Conservation (phyloP, 2,329 filamentous ascomycete genomes). For the Rosellinia necatrix region DNA sequence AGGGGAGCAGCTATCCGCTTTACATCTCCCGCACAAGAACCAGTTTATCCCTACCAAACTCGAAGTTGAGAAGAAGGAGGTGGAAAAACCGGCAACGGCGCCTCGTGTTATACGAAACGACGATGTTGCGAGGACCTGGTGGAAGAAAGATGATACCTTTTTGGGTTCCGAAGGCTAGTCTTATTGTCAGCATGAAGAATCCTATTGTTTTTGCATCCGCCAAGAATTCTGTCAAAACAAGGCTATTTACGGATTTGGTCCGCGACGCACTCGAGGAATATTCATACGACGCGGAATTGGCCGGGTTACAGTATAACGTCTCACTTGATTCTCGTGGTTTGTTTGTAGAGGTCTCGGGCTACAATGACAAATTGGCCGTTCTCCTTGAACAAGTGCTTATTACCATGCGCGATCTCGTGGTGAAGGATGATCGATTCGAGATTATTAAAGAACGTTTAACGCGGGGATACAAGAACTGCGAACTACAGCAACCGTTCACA, state of each 20-base stretch:
- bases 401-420: slow-evolving; percentile 81
- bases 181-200: slow-evolving; percentile 80
- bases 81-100: slow-evolving; percentile 72
- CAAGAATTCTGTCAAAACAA: slow-evolving; percentile 76
- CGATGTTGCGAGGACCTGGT: slow-evolving; percentile 81
- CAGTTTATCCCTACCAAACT: slow-evolving; percentile 94
- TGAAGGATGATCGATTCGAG: slow-evolving; percentile 85
- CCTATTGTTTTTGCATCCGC: slow-evolving; percentile 80
- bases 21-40: slow-evolving; percentile 91
- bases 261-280: slow-evolving; percentile 90
- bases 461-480: slow-evolving; percentile 82
- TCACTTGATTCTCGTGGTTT: slow-evolving; percentile 73
- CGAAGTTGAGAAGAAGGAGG: slow-evolving; percentile 92
- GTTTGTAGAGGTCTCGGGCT: slow-evolving; percentile 80
- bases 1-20: slow-evolving; percentile 65
- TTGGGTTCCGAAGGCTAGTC: slow-evolving; percentile 93
- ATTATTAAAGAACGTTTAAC: slow-evolving; percentile 86
- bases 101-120: slow-evolving; percentile 89
- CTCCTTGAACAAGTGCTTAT: slow-evolving; percentile 86
- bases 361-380: slow-evolving; percentile 94
- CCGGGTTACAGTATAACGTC: slow-evolving; percentile 85
- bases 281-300: slow-evolving; percentile 92
- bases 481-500: slow-evolving; percentile 85
- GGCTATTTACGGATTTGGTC: slow-evolving; percentile 83
- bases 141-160: slow-evolving; percentile 98